These are phyloP conservation scores for Myotisia sp. DNA, from an alignment of 2,329 filamentous ascomycete species.

Conservation along the genomic window DNA sequence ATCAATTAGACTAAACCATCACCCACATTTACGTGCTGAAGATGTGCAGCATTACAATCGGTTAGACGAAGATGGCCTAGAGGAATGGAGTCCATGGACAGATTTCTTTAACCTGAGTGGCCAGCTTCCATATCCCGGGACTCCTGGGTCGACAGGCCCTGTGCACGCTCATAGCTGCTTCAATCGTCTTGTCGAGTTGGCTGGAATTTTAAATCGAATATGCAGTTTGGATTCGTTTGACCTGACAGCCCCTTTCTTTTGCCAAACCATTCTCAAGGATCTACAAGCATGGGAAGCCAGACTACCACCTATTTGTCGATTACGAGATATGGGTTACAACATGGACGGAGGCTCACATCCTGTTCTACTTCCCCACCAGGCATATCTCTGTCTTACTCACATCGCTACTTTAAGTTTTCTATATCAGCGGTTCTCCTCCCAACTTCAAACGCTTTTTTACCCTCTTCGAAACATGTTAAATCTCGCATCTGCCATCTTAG, in stretches of 20 bases:
- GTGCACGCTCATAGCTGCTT: slow-evolving; percentile 39
- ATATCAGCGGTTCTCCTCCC: slow-evolving; percentile 21
- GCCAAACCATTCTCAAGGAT: slow-evolving; percentile 6
- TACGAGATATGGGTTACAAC: neutral
- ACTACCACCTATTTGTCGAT: slow-evolving; percentile 1
- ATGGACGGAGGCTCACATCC: slow-evolving; percentile 5
- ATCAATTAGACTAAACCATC: slow-evolving; percentile 32
- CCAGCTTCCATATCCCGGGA: no score
- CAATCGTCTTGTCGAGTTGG: slow-evolving; percentile 34
- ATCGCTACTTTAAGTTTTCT: slow-evolving; percentile 25
- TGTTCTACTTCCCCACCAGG: slow-evolving; percentile 26
- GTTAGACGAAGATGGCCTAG: slow-evolving; percentile 51
- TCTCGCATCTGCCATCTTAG: slow-evolving; percentile 22
- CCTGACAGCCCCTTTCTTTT: slow-evolving; percentile 3
- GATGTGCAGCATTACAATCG: slow-evolving; percentile 36
- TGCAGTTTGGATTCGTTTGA: slow-evolving; percentile 1
- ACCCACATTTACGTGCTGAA: slow-evolving; percentile 36
- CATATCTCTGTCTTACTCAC: slow-evolving; percentile 25
- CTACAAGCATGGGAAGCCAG: slow-evolving; percentile 10
- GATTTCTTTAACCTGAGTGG: slow-evolving; percentile 31
- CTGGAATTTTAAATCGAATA: slow-evolving; percentile 11
- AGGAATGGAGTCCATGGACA: slow-evolving; percentile 62
- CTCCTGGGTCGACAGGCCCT: slow-evolving; percentile 16
- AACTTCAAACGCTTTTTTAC: slow-evolving; percentile 22
- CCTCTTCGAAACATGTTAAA: slow-evolving; percentile 26